These are phyloP conservation scores for Candolleomyces efflorescens DNA, from an alignment of 768 basidiomycete species.

Conservation along the genomic window DNA sequence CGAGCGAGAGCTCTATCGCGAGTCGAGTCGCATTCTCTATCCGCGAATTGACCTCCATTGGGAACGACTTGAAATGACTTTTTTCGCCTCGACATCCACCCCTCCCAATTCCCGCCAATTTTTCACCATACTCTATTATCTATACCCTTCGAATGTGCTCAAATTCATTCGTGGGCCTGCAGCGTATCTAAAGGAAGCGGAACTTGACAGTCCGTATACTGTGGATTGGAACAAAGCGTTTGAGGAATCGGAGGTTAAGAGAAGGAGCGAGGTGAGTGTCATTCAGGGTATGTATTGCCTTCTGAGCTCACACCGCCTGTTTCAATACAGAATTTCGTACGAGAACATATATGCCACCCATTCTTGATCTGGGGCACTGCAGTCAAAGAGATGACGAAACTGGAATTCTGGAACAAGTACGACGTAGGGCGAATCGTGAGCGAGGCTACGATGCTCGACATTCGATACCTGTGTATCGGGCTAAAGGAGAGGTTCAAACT, in stretches of 20 bases:
- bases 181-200: slow-evolving; percentile 52
- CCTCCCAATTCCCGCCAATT: slow-evolving; percentile 61
- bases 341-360: slow-evolving; percentile 71
- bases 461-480: slow-evolving; percentile 52
- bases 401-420: slow-evolving; percentile 65
- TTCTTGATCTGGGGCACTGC: slow-evolving; percentile 65
- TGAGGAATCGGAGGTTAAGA: slow-evolving; percentile 64
- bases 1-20: slow-evolving; percentile 38
- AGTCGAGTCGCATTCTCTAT: slow-evolving; percentile 32
- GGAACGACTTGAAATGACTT: slow-evolving; percentile 61
- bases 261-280: slow-evolving; percentile 63
- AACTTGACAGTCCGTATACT: slow-evolving; percentile 55
- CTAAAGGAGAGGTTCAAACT: slow-evolving; percentile 30
- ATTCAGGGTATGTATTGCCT: not conserved
- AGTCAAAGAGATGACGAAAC: slow-evolving; percentile 55
- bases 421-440: slow-evolving; percentile 57
- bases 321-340: slow-evolving; percentile 53
- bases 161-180: slow-evolving; percentile 71
- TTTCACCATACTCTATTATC: slow-evolving; percentile 81
- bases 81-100: slow-evolving; percentile 46
- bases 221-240: slow-evolving; percentile 68
- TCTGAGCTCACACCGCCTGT: not conserved
- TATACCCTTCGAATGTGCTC: slow-evolving; percentile 87
- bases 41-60: slow-evolving; percentile 60
- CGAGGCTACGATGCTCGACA: slow-evolving; percentile 67